These are phyloP conservation scores for Colletotrichum musae DNA, from an alignment of 2,329 filamentous ascomycete genomes.

Conservation along the genomic window DNA sequence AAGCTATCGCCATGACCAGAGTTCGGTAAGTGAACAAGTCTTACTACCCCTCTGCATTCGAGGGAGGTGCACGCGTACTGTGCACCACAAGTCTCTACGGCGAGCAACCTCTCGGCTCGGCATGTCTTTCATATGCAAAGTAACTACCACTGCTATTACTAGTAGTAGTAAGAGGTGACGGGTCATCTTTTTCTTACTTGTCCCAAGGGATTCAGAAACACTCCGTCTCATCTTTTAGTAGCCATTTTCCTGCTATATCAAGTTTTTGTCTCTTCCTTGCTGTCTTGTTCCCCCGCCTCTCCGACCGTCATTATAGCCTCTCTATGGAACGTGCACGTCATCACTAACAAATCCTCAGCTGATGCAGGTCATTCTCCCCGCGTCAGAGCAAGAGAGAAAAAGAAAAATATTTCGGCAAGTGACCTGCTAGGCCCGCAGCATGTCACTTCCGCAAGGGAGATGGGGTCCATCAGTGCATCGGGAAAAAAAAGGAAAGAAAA, in stretches of 20 bases:
- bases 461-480: no score
- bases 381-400: neutral
- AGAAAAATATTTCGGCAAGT: neutral
- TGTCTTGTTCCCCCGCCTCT: neutral
- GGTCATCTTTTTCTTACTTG: neutral
- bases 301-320: neutral
- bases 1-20: neutral
- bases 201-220: neutral
- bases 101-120: neutral
- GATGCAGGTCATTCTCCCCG: conserved; percentile 2
- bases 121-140: neutral
- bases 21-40: no score
- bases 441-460: neutral
- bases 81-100: neutral
- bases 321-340: neutral
- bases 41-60: no score
- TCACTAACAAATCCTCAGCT: neutral
- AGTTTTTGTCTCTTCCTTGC: no score
- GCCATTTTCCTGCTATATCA: no score
- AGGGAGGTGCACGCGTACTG: neutral
- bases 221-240: neutral
- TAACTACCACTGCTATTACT: no score
- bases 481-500: neutral
- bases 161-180: neutral
- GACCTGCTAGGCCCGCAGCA: neutral